These are phyloP conservation scores for Umbelopsis sp. DNA, from an alignment of 192 early-diverging fungal species.

Conservation along the genomic window DNA sequence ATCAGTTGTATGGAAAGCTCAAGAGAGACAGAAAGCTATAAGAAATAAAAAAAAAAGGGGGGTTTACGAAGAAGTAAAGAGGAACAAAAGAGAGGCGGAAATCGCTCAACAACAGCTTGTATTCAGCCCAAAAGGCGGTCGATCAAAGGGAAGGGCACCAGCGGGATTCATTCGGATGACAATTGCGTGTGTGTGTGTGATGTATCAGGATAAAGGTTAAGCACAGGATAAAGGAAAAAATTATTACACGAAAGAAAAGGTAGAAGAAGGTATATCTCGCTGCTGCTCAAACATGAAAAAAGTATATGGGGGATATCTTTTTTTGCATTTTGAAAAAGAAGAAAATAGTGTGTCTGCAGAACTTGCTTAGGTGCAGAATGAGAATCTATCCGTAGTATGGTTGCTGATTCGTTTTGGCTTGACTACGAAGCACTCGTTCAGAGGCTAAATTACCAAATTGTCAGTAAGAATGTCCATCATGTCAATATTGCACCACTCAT, in stretches of 20 bases:
- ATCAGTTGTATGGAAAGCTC: background rate
- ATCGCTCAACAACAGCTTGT: background rate
- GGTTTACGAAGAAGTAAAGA: background rate
- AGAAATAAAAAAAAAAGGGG: background rate
- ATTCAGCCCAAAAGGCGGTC: background rate
- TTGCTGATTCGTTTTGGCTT: background rate
- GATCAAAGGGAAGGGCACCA: background rate
- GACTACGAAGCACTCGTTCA: constrained; percentile 15
- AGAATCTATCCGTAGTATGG: constrained; percentile 3
- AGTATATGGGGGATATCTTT: background rate
- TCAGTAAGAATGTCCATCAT: background rate
- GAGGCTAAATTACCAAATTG: background rate
- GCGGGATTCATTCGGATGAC: background rate
- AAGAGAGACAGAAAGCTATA: background rate
- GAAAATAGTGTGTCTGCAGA: background rate
- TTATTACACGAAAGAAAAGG: constrained; percentile 16
- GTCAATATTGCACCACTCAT: background rate
- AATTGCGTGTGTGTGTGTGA: background rate
- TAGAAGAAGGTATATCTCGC: constrained; percentile 15
- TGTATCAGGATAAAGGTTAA: background rate
- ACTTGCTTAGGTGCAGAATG: no score
- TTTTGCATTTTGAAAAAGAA: background rate
- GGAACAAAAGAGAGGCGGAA: background rate
- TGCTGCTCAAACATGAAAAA: constrained; percentile 9
- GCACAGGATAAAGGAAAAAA: background rate